Conservation (phyloP, 208 protist species). For the Tritrichomonas foetus region DNA sequence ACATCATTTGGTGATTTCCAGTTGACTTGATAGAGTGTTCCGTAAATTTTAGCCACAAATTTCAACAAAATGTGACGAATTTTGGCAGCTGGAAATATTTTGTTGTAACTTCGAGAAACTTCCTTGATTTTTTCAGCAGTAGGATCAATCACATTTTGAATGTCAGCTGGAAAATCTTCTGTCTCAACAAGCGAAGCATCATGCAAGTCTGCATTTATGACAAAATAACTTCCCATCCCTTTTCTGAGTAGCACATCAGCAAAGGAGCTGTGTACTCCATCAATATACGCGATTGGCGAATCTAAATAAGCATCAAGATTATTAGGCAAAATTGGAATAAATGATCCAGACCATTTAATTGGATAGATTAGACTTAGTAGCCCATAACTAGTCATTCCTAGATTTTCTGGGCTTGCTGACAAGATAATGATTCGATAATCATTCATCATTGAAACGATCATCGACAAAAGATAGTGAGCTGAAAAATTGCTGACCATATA, state of each 20-base stretch:
- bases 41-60: background rate
- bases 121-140: background rate
- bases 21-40: background rate
- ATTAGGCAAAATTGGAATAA: background rate
- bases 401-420: background rate
- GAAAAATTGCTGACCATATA: background rate
- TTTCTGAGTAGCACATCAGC: background rate
- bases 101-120: background rate
- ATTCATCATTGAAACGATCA: background rate
- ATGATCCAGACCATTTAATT: background rate
- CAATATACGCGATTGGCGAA: background rate
- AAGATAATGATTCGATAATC: background rate
- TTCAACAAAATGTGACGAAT: background rate
- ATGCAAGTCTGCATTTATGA: slow-evolving; percentile 1
- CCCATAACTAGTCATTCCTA: background rate
- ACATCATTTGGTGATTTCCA: background rate
- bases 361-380: background rate
- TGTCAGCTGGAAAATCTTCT: background rate
- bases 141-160: background rate
- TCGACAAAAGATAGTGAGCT: background rate
- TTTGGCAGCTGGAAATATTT: background rate
- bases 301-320: background rate
- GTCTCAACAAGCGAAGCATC: background rate
- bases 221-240: background rate
- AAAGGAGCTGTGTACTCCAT: background rate